A percentile compares a stretch with the other conserved stretches of the same genome.
Conservation (phyloP, 345 rosid species). For the Linum lewisii region DNA sequence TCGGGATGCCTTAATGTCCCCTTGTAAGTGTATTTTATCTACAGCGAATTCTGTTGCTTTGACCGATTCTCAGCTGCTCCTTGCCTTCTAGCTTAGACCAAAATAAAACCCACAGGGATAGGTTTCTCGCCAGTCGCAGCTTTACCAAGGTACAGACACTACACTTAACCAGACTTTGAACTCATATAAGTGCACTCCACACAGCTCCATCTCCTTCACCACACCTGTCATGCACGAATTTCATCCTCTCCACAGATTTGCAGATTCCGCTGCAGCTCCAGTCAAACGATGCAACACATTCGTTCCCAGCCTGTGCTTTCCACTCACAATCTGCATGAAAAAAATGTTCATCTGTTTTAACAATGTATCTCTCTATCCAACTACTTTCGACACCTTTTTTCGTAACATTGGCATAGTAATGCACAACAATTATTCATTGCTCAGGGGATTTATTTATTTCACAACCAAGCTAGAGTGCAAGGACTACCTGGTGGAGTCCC, state of each 20-base stretch:
- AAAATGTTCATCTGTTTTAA: neutral
- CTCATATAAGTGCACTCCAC: constrained; percentile 48
- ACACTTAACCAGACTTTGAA: neutral
- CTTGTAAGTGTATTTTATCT: too few relatives aligned
- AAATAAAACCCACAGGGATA: too few relatives aligned
- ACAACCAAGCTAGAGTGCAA: neutral
- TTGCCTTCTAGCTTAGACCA: too few relatives aligned
- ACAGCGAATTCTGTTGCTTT: too few relatives aligned
- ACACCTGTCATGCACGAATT: constrained; percentile 68
- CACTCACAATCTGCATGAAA: constrained; percentile 64
- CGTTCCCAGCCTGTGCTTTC: constrained; percentile 91
- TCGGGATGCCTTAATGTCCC: too few relatives aligned
- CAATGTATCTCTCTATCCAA: neutral
- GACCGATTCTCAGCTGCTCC: too few relatives aligned
- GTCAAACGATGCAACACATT: constrained; percentile 85
- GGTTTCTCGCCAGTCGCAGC: too few relatives aligned
- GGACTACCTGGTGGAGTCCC: constrained; percentile 90
- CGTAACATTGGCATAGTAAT: too few relatives aligned
- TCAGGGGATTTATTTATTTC: neutral
- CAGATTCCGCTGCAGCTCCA: constrained; percentile 99
- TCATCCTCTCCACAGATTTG: constrained; percentile 86
- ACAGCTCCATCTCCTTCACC: constrained; percentile 88
- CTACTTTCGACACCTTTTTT: neutral
- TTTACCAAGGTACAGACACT: too few relatives aligned
- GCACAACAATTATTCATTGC: neutral